Evolutionary conservation across 2,329 filamentous ascomycete species (phyloP).

Genomic region (Pseudogymnoascus sp.): DNA sequence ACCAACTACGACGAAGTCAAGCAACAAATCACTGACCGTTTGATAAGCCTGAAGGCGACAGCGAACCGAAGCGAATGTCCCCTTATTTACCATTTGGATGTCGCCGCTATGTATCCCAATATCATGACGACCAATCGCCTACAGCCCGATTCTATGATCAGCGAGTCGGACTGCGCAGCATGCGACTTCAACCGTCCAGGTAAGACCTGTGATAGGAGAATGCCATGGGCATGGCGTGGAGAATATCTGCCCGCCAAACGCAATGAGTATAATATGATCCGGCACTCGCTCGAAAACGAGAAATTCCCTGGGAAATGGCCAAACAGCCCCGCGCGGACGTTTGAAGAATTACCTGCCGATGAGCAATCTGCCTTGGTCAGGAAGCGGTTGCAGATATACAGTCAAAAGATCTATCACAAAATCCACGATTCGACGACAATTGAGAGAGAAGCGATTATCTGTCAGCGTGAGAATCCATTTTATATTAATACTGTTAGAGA

Average conservation of each 20-base stretch:
- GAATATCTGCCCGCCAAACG: constrained; percentile 93
- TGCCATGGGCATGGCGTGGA: constrained; percentile 97
- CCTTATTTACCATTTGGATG: constrained; percentile 94
- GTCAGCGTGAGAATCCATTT: constrained; percentile 94
- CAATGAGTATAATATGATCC: constrained; percentile 99
- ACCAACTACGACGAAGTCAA: constrained; percentile 79
- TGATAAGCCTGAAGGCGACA: constrained; percentile 66
- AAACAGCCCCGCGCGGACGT: constrained; percentile 61
- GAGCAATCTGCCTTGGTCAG: constrained; percentile 75
- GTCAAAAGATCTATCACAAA: constrained; percentile 99
- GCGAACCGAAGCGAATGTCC: constrained; percentile 80
- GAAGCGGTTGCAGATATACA: constrained; percentile 85
- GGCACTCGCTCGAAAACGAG: constrained; percentile 83
- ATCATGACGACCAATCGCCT: constrained; percentile 99
- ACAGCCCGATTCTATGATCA: constrained; percentile 97
- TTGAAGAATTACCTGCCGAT: constrained; percentile 70
- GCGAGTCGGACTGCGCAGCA: constrained; percentile 90
- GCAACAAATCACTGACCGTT: constrained; percentile 63
- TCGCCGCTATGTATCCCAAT: constrained; percentile 99
- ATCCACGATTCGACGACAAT: constrained; percentile 93
- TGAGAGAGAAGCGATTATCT: constrained; percentile 92
- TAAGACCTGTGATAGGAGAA: constrained; percentile 87
- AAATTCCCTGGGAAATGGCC: constrained; percentile 74
- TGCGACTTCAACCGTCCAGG: constrained; percentile 98
- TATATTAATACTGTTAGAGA: constrained; percentile 94